A percentile compares a stretch with the other conserved stretches of the same genome.
These are phyloP conservation scores for Paramecium biaurelia DNA, from an alignment of 73 alveolate species.

Conservation along the genomic window DNA sequence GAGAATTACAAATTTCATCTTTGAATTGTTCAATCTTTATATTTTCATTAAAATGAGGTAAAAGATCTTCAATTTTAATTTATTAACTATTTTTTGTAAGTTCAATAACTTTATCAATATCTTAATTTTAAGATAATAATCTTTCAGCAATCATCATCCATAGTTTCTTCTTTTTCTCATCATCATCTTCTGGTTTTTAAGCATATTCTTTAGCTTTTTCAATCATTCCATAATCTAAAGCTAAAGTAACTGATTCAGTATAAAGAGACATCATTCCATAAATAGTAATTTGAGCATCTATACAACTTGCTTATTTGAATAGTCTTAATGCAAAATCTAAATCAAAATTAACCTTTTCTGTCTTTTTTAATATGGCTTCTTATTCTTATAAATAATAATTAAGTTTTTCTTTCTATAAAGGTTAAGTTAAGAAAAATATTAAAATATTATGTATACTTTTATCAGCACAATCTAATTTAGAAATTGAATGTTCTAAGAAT, in stretches of 20 bases:
- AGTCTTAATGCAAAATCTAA: conserved; percentile 94
- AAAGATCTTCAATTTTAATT: conserved; percentile 95
- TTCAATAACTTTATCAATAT: conserved; percentile 79
- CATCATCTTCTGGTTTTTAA: conserved; percentile 79
- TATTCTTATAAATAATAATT: conserved; percentile 75
- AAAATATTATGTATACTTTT: conserved; percentile 88
- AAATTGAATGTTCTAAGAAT: conserved; percentile 69
- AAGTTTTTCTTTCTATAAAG: conserved; percentile 72
- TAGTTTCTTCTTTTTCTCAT: conserved; percentile 87
- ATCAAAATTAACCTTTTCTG: conserved; percentile 75
- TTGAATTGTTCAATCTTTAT: conserved; percentile 92
- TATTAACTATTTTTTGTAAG: conserved; percentile 86
- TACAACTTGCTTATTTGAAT: conserved; percentile 84
- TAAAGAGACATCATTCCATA: conserved; percentile 93
- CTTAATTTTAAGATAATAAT: conserved; percentile 77
- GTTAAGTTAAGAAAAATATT: conserved; percentile 84
- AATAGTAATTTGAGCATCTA: conserved; percentile 79
- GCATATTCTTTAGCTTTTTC: conserved; percentile 95
- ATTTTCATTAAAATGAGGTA: conserved; percentile 92
- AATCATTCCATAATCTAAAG: conserved; percentile 81
- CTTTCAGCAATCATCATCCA: conserved; percentile 94
- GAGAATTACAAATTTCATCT: conserved; percentile 92
- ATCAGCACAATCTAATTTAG: conserved; percentile 72
- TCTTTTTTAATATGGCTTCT: conserved; percentile 68
- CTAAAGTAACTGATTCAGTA: conserved; percentile 94